Percentiles rank a stretch among this genome's conserved stretches.
Evolutionary conservation across 805 yeast species (phyloP).

Genomic region (Cyberlindnera lachancei): DNA sequence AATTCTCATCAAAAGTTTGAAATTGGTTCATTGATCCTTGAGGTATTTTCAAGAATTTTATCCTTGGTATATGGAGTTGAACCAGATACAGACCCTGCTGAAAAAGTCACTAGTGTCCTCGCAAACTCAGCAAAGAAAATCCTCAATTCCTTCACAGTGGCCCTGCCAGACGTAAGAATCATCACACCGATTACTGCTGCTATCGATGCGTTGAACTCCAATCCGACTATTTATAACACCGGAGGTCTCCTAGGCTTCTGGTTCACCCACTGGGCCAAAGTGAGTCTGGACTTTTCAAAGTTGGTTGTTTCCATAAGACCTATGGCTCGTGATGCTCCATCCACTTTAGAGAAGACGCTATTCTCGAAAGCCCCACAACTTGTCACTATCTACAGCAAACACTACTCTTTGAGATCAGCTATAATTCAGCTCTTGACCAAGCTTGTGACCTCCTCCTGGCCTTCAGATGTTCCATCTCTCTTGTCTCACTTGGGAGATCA

Average conservation of each 20-base stretch:
- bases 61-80: constrained; percentile 49
- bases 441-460: constrained; percentile 51
- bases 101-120: constrained; percentile 41
- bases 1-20: constrained; percentile 49
- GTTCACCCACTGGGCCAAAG: constrained; percentile 41
- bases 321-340: constrained; percentile 39
- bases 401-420: constrained; percentile 37
- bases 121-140: constrained; percentile 44
- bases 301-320: constrained; percentile 53
- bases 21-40: constrained; percentile 48
- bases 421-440: constrained; percentile 51
- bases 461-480: constrained; percentile 62
- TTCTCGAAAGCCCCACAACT: constrained; percentile 50
- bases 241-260: constrained; percentile 39
- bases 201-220: constrained; percentile 38
- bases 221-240: constrained; percentile 29
- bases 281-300: constrained; percentile 49
- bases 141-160: constrained; percentile 46
- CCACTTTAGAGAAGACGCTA: constrained; percentile 56
- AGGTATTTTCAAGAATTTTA: constrained; percentile 48
- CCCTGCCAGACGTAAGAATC: constrained; percentile 45
- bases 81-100: constrained; percentile 26
- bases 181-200: constrained; percentile 44
- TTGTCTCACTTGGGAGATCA: constrained; percentile 73
- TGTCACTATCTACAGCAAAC: constrained; percentile 49